Percentiles rank a stretch among this genome's conserved stretches.
Evolutionary conservation across 495 filamentous ascomycete species (phyloP).

Genomic region (Penicillium longicatenatum): DNA sequence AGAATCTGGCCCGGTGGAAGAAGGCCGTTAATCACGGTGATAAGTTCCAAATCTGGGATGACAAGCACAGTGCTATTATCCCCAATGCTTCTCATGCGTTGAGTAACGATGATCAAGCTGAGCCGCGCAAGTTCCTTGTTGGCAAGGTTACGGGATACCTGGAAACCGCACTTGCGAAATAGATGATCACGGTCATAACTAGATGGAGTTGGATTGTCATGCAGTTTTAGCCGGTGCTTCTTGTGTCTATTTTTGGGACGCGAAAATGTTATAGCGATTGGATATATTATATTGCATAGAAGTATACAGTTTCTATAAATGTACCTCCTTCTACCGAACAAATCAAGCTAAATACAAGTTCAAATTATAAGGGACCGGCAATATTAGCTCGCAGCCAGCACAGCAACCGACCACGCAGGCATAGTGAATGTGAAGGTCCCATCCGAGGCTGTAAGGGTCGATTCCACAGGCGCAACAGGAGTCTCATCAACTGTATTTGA

Average conservation of each 20-base stretch:
- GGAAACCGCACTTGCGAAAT: conserved; percentile 4
- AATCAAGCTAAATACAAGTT: not conserved
- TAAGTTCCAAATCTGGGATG: conserved; percentile 39
- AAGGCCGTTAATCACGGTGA: conserved; percentile 50
- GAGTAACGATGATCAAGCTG: conserved; percentile 50
- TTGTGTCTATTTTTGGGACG: not conserved
- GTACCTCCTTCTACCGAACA: too few relatives aligned
- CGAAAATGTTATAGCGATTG: not conserved
- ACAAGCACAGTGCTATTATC: conserved; percentile 38
- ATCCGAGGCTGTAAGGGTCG: not conserved
- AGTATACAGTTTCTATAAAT: not conserved
- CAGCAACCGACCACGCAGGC: conserved; percentile 14
- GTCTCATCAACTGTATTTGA: conserved; percentile 31
- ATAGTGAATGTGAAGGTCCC: conserved; percentile 7
- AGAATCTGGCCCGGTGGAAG: conserved; percentile 63
- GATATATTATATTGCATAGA: not conserved
- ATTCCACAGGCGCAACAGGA: conserved; percentile 16
- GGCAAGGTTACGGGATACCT: conserved; percentile 40
- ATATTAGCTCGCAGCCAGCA: conserved; percentile 6
- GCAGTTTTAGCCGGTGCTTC: not conserved
- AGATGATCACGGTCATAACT: not conserved
- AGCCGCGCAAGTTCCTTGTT: conserved; percentile 39
- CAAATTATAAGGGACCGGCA: not conserved
- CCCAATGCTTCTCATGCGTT: conserved; percentile 49
- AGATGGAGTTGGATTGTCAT: not conserved